These are phyloP conservation scores for Microcyclospora tardicrescens DNA, from an alignment of 2,329 filamentous ascomycete species.

Conservation along the genomic window DNA sequence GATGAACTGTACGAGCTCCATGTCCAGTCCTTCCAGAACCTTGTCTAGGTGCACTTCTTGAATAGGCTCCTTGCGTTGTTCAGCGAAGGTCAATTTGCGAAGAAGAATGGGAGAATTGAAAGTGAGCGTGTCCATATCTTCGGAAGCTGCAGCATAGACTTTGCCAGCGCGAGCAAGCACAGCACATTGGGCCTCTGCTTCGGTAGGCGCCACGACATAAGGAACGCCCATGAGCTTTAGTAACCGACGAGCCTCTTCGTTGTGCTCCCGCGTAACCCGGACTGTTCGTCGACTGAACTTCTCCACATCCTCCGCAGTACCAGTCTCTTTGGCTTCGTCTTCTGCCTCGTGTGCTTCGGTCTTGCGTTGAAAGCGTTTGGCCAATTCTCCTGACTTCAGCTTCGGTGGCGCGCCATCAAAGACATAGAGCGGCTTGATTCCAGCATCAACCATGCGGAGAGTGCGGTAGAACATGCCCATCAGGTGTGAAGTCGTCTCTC, in stretches of 20 bases:
- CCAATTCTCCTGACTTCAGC: constrained; percentile 91
- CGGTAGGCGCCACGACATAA: constrained; percentile 87
- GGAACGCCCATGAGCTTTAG: constrained; percentile 93
- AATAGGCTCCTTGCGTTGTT: constrained; percentile 94
- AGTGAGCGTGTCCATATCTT: constrained; percentile 98
- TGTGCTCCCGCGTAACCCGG: constrained; percentile 90
- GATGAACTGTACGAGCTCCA: constrained; percentile 86
- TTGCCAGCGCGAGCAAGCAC: constrained; percentile 80
- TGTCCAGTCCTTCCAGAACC: constrained; percentile 72
- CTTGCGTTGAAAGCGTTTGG: constrained; percentile 91
- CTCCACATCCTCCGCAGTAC: constrained; percentile 93
- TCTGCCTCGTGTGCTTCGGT: constrained; percentile 78
- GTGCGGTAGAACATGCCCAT: constrained; percentile 99
- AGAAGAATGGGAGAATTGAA: constrained; percentile 87
- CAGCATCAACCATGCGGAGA: constrained; percentile 93
- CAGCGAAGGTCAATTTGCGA: constrained; percentile 88
- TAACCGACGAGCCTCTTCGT: constrained; percentile 81
- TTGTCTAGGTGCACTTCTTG: constrained; percentile 85
- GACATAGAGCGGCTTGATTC: constrained; percentile 96
- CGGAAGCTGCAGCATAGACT: constrained; percentile 90
- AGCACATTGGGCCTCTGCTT: constrained; percentile 94
- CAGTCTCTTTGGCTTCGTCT: constrained; percentile 93
- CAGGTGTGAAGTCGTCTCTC: constrained; percentile 92
- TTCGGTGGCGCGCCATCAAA: constrained; percentile 96
- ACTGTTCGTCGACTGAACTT: constrained; percentile 93